Evolutionary conservation across 805 yeast species (phyloP), one percentile per base, ranked within the genome.

Genomic region (Candida silvicultrix): DNA sequence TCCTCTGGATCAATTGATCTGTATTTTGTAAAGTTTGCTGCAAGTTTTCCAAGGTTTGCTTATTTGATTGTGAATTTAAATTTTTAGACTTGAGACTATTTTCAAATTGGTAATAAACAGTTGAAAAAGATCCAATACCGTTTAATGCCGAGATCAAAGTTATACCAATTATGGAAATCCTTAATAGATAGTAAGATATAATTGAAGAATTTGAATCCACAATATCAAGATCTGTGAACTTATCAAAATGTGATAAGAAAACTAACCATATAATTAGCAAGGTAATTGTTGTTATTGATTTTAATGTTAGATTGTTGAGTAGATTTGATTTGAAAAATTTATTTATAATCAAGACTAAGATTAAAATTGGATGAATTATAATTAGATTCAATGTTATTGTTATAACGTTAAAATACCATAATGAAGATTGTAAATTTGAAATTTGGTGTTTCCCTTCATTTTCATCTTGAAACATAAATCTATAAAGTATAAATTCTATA

Each of bases 61-160:
- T 34, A 28, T 28, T 28, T 28, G 31, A 28, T 28, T 2, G 50
- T 29, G 45, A 40, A 18, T 45, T 45, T 4, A 28, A 37, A 9
- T 52, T 28, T 18, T 43, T 29, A 28, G 10, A 16, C 8, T 45
- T 41, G 10, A 25, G 18, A 21, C 16, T 41, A 36, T 49, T 48
- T 47, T 36, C 46, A 56, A 6, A 56, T 31, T 47, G 50, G 42
- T 58, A 60, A 43, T 60, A 60, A 23, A 55, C 55, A 0, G 60
- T 56, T 10, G 64, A 60, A 25, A 49, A 48, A 10, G 64, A 58
- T 29, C 63, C 64, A 29, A 60, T 43, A 1, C 64, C 64, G 41
- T 58, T 58, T 29, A 60, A 38, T 2, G 48, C 42, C 2, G 60
- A 54, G 40, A 58, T 58, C 19, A 60, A 41, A 8, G 62, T 56